Percentiles rank a stretch among this genome's conserved stretches.
Conservation (phyloP, 192 early-diverging fungal genomes). For the Gamsiella multidivaricata region DNA sequence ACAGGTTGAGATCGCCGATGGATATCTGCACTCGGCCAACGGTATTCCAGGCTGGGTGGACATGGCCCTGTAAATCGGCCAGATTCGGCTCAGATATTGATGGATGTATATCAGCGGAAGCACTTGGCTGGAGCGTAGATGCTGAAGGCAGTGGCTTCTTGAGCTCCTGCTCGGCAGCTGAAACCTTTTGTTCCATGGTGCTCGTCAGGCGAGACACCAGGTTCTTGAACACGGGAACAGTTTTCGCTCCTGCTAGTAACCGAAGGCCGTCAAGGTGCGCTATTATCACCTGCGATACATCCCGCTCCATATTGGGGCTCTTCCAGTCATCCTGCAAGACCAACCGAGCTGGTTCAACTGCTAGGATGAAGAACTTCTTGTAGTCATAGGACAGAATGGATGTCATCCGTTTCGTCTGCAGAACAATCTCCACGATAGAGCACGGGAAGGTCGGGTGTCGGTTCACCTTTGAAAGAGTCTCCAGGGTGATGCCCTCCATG, state of each 20-base stretch:
- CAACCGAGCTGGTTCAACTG: conserved; percentile 64
- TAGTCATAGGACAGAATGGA: conserved; percentile 80
- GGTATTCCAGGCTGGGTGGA: conserved; percentile 28
- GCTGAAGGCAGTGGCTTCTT: conserved; percentile 25
- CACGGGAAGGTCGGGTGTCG: conserved; percentile 37
- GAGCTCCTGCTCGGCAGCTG: conserved; percentile 39
- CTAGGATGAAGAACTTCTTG: conserved; percentile 74
- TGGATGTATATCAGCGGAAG: not conserved
- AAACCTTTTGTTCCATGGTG: conserved; percentile 40
- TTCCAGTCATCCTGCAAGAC: conserved; percentile 64
- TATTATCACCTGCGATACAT: conserved; percentile 30
- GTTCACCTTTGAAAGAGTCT: conserved; percentile 33
- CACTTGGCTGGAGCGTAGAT: conserved; percentile 12
- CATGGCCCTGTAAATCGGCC: not conserved
- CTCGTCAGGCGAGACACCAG: conserved; percentile 26
- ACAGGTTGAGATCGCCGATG: conserved; percentile 29
- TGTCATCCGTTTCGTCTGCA: conserved; percentile 62
- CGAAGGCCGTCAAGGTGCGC: conserved; percentile 36
- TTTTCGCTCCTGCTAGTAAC: conserved; percentile 37
- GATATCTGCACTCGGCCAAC: conserved; percentile 39
- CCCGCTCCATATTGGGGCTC: conserved; percentile 31
- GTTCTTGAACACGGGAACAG: conserved; percentile 45
- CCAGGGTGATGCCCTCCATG: conserved; percentile 42
- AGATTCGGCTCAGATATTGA: not conserved
- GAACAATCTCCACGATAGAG: conserved; percentile 51